phyloP scores from a whole-genome alignment of 2,329 filamentous ascomycete species.

The Xylaria sp. region DNA sequence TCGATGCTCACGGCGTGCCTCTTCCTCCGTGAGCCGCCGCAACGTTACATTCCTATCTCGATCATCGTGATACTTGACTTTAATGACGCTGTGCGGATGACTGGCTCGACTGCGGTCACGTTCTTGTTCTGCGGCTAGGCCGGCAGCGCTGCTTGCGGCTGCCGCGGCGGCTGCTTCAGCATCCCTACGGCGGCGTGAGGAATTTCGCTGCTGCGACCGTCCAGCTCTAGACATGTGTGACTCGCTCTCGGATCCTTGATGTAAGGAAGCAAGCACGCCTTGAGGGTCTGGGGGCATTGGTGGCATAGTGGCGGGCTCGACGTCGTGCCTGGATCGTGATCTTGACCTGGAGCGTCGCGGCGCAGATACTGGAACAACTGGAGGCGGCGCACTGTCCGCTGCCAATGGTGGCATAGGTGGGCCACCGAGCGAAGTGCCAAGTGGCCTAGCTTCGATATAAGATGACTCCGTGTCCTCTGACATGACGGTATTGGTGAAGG shows the following conservation, averaged over 20 bases:
- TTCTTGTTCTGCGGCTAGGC: constrained; percentile 56
- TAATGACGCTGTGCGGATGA: constrained; percentile 62
- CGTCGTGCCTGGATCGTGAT: constrained; percentile 50
- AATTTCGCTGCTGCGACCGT: constrained; percentile 49
- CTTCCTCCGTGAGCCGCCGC: constrained; percentile 65
- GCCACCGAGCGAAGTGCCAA: constrained; percentile 40
- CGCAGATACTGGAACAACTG: constrained; percentile 26
- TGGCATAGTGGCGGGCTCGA: constrained; percentile 53
- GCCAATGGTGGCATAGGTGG: constrained; percentile 48
- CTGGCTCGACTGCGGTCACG: constrained; percentile 50
- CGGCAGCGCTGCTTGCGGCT: constrained; percentile 54
- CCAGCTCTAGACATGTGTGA: constrained; percentile 50
- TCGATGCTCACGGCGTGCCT: constrained; percentile 52
- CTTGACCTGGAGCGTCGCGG: constrained; percentile 41
- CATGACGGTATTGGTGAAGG: constrained; percentile 39
- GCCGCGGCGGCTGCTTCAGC: constrained; percentile 54
- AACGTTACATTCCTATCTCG: constrained; percentile 66
- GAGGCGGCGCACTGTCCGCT: constrained; percentile 31
- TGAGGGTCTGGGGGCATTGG: constrained; percentile 59
- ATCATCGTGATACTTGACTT: constrained; percentile 66
- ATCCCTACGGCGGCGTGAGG: constrained; percentile 54
- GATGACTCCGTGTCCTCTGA: constrained; percentile 45
- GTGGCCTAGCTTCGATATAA: constrained; percentile 47
- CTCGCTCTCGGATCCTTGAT: constrained; percentile 51
- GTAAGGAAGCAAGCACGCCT: constrained; percentile 47